Percentiles rank a stretch among this genome's conserved stretches.
phyloP scores from a whole-genome alignment of 2,329 filamentous ascomycete species.

The Diaporthe sp. region DNA sequence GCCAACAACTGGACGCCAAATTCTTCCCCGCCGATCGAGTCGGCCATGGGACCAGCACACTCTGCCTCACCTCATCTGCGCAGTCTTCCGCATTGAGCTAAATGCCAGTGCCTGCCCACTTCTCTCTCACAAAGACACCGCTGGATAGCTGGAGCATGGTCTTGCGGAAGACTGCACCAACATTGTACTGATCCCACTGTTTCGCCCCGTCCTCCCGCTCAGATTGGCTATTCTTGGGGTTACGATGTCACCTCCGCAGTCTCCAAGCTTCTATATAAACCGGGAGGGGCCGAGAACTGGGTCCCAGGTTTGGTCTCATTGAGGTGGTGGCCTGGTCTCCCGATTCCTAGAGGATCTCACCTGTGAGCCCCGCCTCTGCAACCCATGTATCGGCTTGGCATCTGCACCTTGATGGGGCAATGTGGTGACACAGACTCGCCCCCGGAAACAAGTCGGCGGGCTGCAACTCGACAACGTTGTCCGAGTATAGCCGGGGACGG shows the following conservation, averaged over 20 bases:
- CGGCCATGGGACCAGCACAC: neutral
- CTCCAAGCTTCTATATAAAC: conserved; percentile 1
- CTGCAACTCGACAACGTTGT: conserved; percentile 2
- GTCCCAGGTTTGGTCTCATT: conserved; percentile 5
- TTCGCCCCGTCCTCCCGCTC: neutral
- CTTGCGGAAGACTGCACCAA: neutral
- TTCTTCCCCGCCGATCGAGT: neutral
- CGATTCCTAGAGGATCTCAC: conserved; percentile 18
- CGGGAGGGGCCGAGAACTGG: conserved; percentile 26
- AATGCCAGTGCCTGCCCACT: neutral
- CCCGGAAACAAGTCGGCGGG: conserved; percentile 12
- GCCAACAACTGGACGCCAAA: conserved; percentile 17
- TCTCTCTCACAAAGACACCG: neutral
- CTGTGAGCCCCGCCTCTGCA: conserved; percentile 25
- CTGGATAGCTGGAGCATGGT: neutral
- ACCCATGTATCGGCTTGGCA: conserved; percentile 2
- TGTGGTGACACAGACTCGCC: conserved; percentile 21
- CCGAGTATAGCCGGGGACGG: conserved; percentile 11
- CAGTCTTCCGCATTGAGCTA: neutral
- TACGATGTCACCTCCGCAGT: neutral
- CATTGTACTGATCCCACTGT: neutral
- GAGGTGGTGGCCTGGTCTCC: conserved; percentile 17
- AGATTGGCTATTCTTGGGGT: conserved; percentile 6
- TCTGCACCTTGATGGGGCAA: neutral
- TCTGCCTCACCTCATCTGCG: neutral